Conservation (phyloP, 2,329 filamentous ascomycete genomes). For the Cytospora paraplurivora region DNA sequence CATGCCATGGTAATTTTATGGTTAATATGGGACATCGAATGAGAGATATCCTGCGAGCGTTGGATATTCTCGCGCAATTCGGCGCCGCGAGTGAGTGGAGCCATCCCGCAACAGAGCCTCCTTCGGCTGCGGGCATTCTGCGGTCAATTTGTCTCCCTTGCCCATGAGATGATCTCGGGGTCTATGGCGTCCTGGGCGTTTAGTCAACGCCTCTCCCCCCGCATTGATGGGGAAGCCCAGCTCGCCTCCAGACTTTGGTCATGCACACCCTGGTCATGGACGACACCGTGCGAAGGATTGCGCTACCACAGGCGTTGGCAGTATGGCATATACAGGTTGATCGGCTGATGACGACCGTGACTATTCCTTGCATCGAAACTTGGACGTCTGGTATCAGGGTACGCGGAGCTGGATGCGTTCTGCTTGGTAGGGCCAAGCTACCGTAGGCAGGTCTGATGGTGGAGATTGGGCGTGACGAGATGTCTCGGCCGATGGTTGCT, state of each 20-base stretch:
- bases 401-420: neutral
- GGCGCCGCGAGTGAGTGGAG: neutral
- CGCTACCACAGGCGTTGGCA: neutral
- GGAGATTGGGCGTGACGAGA: neutral
- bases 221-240: neutral
- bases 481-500: neutral
- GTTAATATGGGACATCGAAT: neutral
- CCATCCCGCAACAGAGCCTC: neutral
- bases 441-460: neutral
- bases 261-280: neutral
- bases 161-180: constrained; percentile 1
- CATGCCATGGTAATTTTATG: neutral
- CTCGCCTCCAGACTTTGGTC: neutral
- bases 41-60: neutral
- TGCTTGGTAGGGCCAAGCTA: neutral
- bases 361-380: neutral
- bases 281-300: neutral
- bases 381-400: neutral
- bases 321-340: neutral
- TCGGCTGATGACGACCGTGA: neutral
- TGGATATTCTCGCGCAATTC: neutral
- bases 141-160: neutral
- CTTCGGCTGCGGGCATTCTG: neutral
- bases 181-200: neutral
- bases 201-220: neutral